A percentile compares a stretch with the other conserved stretches of the same genome.
Evolutionary conservation across 2,329 filamentous ascomycete species (phyloP).

Genomic region (Pyricularia grisea): DNA sequence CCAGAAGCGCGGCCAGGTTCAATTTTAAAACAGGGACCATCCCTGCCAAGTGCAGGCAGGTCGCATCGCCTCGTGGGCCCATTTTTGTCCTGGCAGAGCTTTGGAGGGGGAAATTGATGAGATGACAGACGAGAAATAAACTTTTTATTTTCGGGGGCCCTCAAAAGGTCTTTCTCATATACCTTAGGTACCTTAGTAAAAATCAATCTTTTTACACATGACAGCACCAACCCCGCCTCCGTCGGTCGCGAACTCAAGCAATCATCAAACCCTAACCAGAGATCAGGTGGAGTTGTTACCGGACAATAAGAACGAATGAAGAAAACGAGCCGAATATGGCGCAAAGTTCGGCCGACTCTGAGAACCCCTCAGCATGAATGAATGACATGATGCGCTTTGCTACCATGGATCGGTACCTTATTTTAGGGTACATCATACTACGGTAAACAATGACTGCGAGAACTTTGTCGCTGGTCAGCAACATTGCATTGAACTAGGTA

Average conservation of each 20-base stretch:
- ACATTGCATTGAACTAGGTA: too few species aligned
- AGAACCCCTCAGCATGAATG: too few species aligned
- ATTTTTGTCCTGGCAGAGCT: not conserved
- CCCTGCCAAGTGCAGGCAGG: not conserved
- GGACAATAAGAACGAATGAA: not conserved
- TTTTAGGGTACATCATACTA: too few species aligned
- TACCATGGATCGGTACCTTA: too few species aligned
- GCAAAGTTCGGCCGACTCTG: not conserved
- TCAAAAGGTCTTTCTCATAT: too few species aligned
- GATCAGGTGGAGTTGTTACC: not conserved
- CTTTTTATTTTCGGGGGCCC: not conserved
- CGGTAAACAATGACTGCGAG: too few species aligned
- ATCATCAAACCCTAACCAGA: not conserved
- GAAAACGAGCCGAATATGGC: not conserved
- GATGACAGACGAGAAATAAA: not conserved
- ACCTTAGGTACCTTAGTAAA: too few species aligned
- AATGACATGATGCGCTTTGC: too few species aligned
- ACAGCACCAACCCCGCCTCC: not conserved
- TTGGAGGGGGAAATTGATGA: not conserved
- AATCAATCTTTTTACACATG: not conserved
- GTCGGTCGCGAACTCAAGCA: not conserved
- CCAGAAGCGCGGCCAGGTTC: too few species aligned
- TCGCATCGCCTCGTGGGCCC: not conserved
- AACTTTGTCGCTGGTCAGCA: too few species aligned
- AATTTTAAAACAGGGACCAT: not conserved